Evolutionary conservation across 768 basidiomycete genomes (phyloP).

Genomic region (Termitomyces sp.): DNA sequence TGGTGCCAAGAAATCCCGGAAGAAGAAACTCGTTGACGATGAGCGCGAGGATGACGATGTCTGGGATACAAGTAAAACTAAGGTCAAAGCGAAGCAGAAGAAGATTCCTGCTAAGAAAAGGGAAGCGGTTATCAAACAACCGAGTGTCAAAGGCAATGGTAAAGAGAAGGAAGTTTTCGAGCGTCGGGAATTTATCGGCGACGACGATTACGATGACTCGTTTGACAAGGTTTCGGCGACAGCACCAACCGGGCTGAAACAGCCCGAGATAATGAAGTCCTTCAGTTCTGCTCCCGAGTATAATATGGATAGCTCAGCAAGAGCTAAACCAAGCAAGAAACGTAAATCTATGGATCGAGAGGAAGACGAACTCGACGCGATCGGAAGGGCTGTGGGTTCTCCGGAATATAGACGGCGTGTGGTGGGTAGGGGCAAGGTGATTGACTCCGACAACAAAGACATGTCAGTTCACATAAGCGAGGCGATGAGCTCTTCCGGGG

Average conservation of each 20-base stretch:
- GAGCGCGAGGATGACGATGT: slow-evolving; percentile 1
- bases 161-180: slow-evolving; percentile 31
- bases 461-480: neutral
- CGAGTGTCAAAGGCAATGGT: slow-evolving; percentile 23
- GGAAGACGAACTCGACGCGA: slow-evolving; percentile 15
- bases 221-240: slow-evolving; percentile 5
- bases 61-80: slow-evolving; percentile 7
- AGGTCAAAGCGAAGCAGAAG: slow-evolving; percentile 19
- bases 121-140: slow-evolving; percentile 10
- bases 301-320: slow-evolving; percentile 19
- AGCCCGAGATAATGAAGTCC: slow-evolving; percentile 16
- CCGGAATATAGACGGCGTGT: neutral
- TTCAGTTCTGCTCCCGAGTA: slow-evolving; percentile 21
- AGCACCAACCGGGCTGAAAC: neutral
- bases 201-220: slow-evolving; percentile 24
- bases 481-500: neutral
- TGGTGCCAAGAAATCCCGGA: slow-evolving; percentile 11
- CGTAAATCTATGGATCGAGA: slow-evolving; percentile 19
- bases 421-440: slow-evolving; percentile 17
- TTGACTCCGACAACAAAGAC: slow-evolving; percentile 30
- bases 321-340: slow-evolving; percentile 17
- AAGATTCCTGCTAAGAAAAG: slow-evolving; percentile 21
- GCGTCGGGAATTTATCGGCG: slow-evolving; percentile 37
- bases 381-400: neutral
- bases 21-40: slow-evolving; percentile 10